Base-by-base conservation (phyloP, 179 eudicot species). In the Pouteria campechiana region DNA sequence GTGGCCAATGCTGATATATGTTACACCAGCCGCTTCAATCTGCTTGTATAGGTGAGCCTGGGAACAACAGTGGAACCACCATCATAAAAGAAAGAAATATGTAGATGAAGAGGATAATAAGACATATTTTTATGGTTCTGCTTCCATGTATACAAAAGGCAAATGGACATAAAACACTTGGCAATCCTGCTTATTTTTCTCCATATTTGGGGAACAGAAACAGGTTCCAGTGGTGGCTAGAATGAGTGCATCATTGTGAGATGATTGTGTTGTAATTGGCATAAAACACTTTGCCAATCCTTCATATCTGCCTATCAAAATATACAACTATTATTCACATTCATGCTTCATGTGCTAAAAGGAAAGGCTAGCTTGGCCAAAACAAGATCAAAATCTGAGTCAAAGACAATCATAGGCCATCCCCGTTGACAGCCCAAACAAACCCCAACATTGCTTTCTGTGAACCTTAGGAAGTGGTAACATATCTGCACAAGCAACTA, bases 1-100 rank as follows among this genome's bases (percentile, higher is more conserved):
- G 35, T 89, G 97, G 58, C 97, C 97, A 45, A 89, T 52, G 60
- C 95, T 84, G 48, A 89, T 56, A 19, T 73, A 84, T 1, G 95
- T 89, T 20, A 81, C 69, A 23, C 94, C 89, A 33, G 89, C 81
- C 35, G 72, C 80, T 65, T 76, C 79, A n/a, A 90, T 70, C 47
- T 59, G 58, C 35, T 63, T 16, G 52, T 85, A 85, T 37, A 85
- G 64, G 73, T 76, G 86, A 23, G 76, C 76, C 98, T 90, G 76
- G 49, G 44, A 21, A 54, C 10, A 33, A 31, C 46, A 53, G 95
- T 90, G 76, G 49, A 46, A 21, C 49, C 10, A 33, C 37, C 46
- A 53, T n/a, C 49, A 53, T 36, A 59, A 1, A 41, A 48, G 12
- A 2, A 25, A 9, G 10, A 7, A 21, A 3, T 29, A 23, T 18